A percentile compares a stretch with the other conserved stretches of the same genome.
These are phyloP conservation scores for Ogataea glucozyma DNA, from an alignment of 805 yeast species.

Conservation along the genomic window DNA sequence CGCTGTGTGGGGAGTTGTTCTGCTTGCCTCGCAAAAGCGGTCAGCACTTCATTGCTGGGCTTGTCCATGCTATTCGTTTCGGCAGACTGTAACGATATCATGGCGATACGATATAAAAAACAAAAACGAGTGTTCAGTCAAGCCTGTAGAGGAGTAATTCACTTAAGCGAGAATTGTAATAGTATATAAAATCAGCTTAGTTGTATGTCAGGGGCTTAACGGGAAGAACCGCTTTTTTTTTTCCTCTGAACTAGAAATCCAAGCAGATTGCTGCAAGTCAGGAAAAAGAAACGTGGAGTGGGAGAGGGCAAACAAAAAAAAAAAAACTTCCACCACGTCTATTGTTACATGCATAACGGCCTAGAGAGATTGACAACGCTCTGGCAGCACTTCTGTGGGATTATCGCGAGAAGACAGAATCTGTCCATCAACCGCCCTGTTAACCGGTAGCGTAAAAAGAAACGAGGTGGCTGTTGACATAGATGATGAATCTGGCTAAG, in stretches of 20 bases:
- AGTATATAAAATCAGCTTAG: conserved; percentile 7
- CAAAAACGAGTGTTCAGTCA: no score
- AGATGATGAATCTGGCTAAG: conserved; percentile 2
- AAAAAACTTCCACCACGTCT: not conserved
- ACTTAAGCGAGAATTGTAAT: not conserved
- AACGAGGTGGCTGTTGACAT: conserved; percentile 1
- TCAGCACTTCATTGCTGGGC: not conserved
- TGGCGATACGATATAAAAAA: not conserved
- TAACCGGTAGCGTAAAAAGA: not conserved
- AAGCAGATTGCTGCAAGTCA: not conserved
- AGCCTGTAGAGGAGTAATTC: no score
- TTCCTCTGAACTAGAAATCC: not conserved
- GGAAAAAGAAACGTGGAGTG: conserved; percentile 1
- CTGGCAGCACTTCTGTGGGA: not conserved
- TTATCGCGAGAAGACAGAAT: not conserved
- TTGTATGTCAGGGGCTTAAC: conserved; percentile 14
- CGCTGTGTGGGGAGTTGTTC: not conserved
- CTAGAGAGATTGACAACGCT: no score
- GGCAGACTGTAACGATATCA: conserved; percentile 3
- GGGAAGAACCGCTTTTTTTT: conserved; percentile 5
- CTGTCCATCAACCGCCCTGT: not conserved
- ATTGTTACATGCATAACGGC: conserved; percentile 5
- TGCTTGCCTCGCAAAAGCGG: conserved; percentile 2
- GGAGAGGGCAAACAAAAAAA: not conserved
- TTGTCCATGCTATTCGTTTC: not conserved